Base-by-base conservation (phyloP, 2,329 filamentous ascomycete species). In the Phoma sp. region DNA sequence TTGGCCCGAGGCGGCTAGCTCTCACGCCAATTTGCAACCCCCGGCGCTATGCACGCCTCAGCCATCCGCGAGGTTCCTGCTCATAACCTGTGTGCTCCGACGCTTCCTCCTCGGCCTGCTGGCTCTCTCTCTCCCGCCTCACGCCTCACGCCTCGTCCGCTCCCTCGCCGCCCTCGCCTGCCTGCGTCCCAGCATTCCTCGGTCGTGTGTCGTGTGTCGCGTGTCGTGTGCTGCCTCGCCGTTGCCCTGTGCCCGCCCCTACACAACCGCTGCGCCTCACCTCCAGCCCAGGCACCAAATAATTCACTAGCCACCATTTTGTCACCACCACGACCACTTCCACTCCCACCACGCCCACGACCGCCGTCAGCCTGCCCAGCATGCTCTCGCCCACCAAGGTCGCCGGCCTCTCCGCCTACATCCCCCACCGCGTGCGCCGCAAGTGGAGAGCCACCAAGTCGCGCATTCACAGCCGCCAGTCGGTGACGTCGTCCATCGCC, bases 401-500 rank as follows among this genome's bases (percentile, higher is more conserved):
- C 54, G 79, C 80, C 8, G 77, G 81, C 68, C 78, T 80, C 66
- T 76, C 80, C 12, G 78, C 77, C 44, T 77, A 83, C 60, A 78
- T 89, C 43, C 86, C 87, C 43, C 85, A 88, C 74, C 82, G 86
- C 61, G 80, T 89, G 71, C 85, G 87, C 65, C 80, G 88, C 68
- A 86, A 84, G 76, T 80, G 89, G 74, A 82, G 88, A 55, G 78
- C 78, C 38, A 81, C 80, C 51, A 74, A 75, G 59, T 90, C 88
- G 55, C 88, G 87, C 70, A 81, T 90, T 68, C 86, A 86, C 63
- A 86, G 85, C 69, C 80, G 86, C 63, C 79, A 86, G 65, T 86
- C 87, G 36, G 86, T 87, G 40, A 84, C 88, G 21, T 88, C 90
- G 45, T 89, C 88, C 60, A 85, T 97, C 69, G 85, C 91, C 45